Evolutionary conservation across 108 stramenopile species (phyloP), one percentile per base, ranked within the genome.

Genomic region (Discostella pseudostelligera): DNA sequence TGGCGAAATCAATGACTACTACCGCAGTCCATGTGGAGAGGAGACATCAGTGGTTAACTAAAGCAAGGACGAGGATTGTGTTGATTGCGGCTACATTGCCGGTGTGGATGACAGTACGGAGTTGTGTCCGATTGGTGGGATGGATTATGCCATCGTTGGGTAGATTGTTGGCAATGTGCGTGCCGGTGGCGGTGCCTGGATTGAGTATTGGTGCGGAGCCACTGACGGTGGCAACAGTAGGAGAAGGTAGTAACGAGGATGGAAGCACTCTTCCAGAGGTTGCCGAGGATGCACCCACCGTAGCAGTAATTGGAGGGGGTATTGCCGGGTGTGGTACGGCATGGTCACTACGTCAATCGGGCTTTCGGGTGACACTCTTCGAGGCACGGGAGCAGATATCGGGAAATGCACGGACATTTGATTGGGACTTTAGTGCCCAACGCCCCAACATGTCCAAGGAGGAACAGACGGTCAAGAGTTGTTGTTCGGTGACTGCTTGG

Each of bases 301-400:
- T 84, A 53, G 83, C 83, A n/a, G 65, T 84, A 8, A 76, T 84
- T 46, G 83, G 83, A 10, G 78, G 81, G 20, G 83, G 83, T n/a
- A 80, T 84, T 25, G 83, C 83, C 7, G 83, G 83, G 4, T 81
- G 80, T 45, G 81, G 81, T 10, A 64, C 83, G 19, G 83, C 83
- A 4, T 84, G 81, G 83, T 60, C 81, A 25, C 51, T 84, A 21
- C 78, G 76, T 28, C 75, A 46, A n/a, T 69, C 65, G 20, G 83
- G 80, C 7, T 80, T 75, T 12, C 50, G 67, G 16, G 81, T 84
- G 11, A 69, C 72, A 2, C 50, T 84, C 16, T 84, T 47, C 48
- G 84, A 84, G 70, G 81, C 81, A 8, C 64, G 81, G 19, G 45
- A 60, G 35, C 32, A 77, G 44, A 49, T 80, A 13, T 79, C 77